phyloP scores from a whole-genome alignment of 257 asterid genomes.

The Primulina eburnea region DNA sequence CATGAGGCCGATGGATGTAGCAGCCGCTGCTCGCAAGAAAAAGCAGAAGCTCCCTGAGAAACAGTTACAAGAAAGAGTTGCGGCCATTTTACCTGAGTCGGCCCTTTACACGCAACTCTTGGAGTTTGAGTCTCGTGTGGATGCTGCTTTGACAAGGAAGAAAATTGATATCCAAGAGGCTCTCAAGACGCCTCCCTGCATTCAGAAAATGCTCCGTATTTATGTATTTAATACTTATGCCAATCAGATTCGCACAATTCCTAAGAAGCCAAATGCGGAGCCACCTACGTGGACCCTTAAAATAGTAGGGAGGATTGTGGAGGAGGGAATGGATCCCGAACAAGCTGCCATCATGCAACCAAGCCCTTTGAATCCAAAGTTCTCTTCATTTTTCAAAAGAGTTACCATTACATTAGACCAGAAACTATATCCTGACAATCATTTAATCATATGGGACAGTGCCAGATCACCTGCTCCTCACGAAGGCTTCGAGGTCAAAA shows the following conservation, averaged over 20 bases:
- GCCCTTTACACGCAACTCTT: constrained; percentile 94
- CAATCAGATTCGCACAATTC: constrained; percentile 69
- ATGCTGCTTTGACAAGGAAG: constrained; percentile 83
- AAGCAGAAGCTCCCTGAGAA: constrained; percentile 97
- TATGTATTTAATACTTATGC: constrained; percentile 88
- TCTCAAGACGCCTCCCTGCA: constrained; percentile 63
- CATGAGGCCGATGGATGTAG: constrained; percentile 70
- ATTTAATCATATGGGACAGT: constrained; percentile 85
- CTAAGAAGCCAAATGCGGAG: constrained; percentile 84
- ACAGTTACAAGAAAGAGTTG: constrained; percentile 84
- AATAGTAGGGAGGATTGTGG: constrained; percentile 86
- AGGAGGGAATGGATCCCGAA: constrained; percentile 89
- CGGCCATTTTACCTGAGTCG: constrained; percentile 94
- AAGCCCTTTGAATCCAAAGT: constrained; percentile 67
- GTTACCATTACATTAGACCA: constrained; percentile 86
- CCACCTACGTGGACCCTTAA: constrained; percentile 97
- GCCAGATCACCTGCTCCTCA: constrained; percentile 87
- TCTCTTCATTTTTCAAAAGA: constrained; percentile 86
- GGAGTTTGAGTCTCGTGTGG: constrained; percentile 91
- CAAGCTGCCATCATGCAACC: constrained; percentile 80
- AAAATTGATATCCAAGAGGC: constrained; percentile 96
- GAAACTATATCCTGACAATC: constrained; percentile 86
- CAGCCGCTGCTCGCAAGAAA: constrained; percentile 88
- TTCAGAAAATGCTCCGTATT: constrained; percentile 83
- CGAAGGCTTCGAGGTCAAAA: constrained; percentile 94